Percentiles rank a stretch among this genome's conserved stretches.
These are phyloP conservation scores for Lichtheimia corymbifera DNA, from an alignment of 371 early-diverging fungal species.

Conservation along the genomic window DNA sequence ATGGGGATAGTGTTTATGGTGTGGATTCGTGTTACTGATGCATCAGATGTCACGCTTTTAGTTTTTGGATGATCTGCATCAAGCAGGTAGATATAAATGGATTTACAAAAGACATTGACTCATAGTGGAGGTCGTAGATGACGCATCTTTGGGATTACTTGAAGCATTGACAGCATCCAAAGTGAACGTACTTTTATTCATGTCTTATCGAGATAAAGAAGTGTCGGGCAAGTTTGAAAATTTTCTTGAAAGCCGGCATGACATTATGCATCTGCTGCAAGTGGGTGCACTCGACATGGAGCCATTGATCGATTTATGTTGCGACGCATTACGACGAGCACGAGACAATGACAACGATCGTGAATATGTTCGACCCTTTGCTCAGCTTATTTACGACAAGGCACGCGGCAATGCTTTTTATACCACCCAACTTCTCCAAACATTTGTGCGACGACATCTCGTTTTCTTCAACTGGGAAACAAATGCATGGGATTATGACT, in stretches of 20 bases:
- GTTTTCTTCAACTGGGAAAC: constrained; percentile 51
- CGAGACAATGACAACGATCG: constrained; percentile 12
- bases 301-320: constrained; percentile 33
- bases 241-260: constrained; percentile 25
- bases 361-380: constrained; percentile 32
- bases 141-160: constrained; percentile 40
- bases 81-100: constrained; percentile 24
- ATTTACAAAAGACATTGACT: not conserved
- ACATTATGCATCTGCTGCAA: constrained; percentile 22
- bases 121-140: constrained; percentile 17
- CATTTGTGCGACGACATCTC: constrained; percentile 38
- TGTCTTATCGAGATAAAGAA: constrained; percentile 42
- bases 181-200: constrained; percentile 31
- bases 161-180: constrained; percentile 33
- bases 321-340: constrained; percentile 39
- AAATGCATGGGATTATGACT: constrained; percentile 45
- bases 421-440: constrained; percentile 32
- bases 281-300: constrained; percentile 32
- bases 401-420: constrained; percentile 48
- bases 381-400: constrained; percentile 34
- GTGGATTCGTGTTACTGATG: not conserved
- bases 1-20: not conserved
- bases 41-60: constrained; percentile 1
- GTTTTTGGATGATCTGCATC: constrained; percentile 50
- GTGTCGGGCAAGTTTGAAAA: constrained; percentile 14